A percentile compares a stretch with the other conserved stretches of the same genome.
These are phyloP conservation scores for Penicillium desertorum DNA, from an alignment of 495 filamentous ascomycete species.

Conservation along the genomic window DNA sequence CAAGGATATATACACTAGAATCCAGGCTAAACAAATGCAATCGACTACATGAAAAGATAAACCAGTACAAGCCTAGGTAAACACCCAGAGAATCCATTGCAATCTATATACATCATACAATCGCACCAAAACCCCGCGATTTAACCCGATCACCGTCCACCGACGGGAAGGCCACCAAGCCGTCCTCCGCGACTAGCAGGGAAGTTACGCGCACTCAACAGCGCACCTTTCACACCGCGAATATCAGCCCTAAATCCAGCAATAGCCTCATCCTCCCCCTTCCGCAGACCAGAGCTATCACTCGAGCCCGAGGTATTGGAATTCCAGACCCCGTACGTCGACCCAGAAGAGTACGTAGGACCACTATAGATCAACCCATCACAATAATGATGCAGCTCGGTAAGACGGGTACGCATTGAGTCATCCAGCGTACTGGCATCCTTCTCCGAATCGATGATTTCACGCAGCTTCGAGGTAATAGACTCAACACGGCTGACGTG, in stretches of 20 bases:
- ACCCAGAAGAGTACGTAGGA: slow-evolving; percentile 30
- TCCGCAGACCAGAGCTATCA: slow-evolving; percentile 35
- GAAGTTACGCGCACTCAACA: slow-evolving; percentile 76
- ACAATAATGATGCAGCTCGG: slow-evolving; percentile 53
- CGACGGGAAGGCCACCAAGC: slow-evolving; percentile 23
- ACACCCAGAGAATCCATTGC: background rate
- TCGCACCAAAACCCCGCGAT: background rate
- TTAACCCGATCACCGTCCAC: slow-evolving; percentile 13
- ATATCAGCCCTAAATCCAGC: slow-evolving; percentile 79
- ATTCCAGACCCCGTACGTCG: slow-evolving; percentile 37
- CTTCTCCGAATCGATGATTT: slow-evolving; percentile 50
- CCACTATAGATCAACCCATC: slow-evolving; percentile 51
- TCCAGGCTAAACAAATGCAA: background rate
- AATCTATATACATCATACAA: slow-evolving; percentile 1
- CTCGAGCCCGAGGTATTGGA: slow-evolving; percentile 29
- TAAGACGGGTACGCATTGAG: slow-evolving; percentile 41
- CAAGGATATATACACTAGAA: background rate
- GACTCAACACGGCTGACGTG: slow-evolving; percentile 47
- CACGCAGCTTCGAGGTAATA: slow-evolving; percentile 53
- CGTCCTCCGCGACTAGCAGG: slow-evolving; percentile 45
- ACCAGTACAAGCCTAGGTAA: background rate
- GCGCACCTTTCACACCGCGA: slow-evolving; percentile 85
- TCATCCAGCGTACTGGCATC: slow-evolving; percentile 46
- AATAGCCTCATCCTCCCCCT: slow-evolving; percentile 73
- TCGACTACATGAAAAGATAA: background rate